Percentiles rank a stretch among this genome's conserved stretches.
Conservation (phyloP, 169 alveolate species). For the Plasmodium gonderi region DNA sequence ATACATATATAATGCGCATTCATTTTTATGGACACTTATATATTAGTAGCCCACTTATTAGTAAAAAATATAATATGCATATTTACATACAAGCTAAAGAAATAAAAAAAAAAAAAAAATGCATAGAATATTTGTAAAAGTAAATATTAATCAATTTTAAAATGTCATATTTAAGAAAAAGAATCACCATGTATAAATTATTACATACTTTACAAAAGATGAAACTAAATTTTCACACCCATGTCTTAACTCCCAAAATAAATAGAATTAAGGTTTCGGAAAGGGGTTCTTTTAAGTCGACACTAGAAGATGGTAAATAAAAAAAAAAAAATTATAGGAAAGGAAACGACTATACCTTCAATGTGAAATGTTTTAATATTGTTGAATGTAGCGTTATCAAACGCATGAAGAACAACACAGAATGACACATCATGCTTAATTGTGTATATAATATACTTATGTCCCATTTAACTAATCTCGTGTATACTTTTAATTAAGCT, state of each 20-base stretch:
- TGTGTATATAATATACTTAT: no score
- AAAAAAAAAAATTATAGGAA: constrained; percentile 2
- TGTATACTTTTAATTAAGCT: no score
- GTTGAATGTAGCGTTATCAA: no score
- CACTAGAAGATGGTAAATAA: constrained; percentile 71
- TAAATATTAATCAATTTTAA: neutral
- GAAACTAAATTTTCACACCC: constrained; percentile 28
- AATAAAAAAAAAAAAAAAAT: neutral
- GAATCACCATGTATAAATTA: neutral
- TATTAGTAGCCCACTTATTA: neutral
- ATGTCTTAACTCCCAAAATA: constrained; percentile 66
- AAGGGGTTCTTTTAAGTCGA: constrained; percentile 26
- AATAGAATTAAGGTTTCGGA: constrained; percentile 46
- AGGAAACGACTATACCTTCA: no score
- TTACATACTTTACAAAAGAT: neutral
- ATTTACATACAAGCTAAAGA: neutral
- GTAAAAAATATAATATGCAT: neutral
- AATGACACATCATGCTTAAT: no score
- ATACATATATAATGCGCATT: neutral
- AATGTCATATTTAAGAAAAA: constrained; percentile 25
- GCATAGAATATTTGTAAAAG: neutral
- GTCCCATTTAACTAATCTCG: no score
- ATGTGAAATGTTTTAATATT: no score
- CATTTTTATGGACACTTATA: neutral
- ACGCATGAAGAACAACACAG: no score